Evolutionary conservation across 345 rosid species (phyloP), one percentile per base, ranked within the genome.

Genomic region (Camelina sativa): DNA sequence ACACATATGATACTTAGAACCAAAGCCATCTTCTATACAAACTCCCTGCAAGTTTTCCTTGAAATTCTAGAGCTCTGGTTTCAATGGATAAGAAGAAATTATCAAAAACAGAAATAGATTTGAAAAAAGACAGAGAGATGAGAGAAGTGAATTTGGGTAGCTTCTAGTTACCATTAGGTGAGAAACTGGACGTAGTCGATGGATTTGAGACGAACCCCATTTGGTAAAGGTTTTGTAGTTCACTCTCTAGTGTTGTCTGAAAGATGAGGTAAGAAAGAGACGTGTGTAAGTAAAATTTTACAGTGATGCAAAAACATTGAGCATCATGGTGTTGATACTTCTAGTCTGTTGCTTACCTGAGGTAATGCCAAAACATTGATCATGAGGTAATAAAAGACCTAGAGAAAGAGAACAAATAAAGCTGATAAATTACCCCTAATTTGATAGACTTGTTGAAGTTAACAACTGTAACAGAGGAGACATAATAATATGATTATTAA

Each of bases 201-300:
- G 76, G 77, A 53, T 72, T 82, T 67, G 95, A 81, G 72, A 89
- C 85, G 11, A 80, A 86, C 28, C 93, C 96, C 95, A 90, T 87
- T 67, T 88, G 92, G 78, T 83, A 85, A 62, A 90, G 86, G 80
- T 68, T 86, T 55, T 88, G 97, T 54, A 90, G 82, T 67, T 91
- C 96, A 65, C 76, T 86, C 76, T 90, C 91, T 77, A 89, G 60
- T 38, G 71, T 70, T 58, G 84, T 51, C 98, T 94, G 85, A 25
- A 58, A 5, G 48, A 23, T 16, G 48, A 34, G 52, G 22, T 38
- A 23, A 35, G 62, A 34, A 67, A 20, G 17, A 30, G 1, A 54
- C 34, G 59, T 13, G n/a, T n/a, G n/a, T n/a, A n/a, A n/a, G n/a
- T n/a, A n/a, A 20, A 8, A 25, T 28, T 6, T 7, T 35, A n/a